These are phyloP conservation scores for Solanum etuberosum DNA, from an alignment of 257 asterid genomes.

Conservation along the genomic window DNA sequence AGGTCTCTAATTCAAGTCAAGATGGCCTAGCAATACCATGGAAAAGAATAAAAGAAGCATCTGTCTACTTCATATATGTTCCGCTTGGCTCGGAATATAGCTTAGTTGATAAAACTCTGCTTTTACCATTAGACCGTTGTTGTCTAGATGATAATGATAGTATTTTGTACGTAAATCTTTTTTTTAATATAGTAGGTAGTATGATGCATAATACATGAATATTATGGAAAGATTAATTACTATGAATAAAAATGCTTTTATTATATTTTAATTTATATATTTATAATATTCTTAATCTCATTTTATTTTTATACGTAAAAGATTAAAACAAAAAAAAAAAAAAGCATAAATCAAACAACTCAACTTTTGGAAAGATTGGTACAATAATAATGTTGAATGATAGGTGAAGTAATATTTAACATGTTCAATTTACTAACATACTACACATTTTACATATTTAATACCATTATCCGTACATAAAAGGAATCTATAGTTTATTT, in stretches of 20 bases:
- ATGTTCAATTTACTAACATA: background rate
- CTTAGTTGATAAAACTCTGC: fast-evolving
- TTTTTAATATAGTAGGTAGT: no score
- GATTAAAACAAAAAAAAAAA: no score
- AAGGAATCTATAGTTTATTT: background rate
- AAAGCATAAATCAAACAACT: background rate
- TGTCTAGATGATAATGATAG: fast-evolving
- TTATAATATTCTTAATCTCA: no score
- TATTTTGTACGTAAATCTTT: no score
- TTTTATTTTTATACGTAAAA: no score
- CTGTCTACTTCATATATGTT: no score
- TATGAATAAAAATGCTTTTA: background rate
- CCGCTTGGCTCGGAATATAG: background rate
- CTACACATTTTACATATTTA: background rate
- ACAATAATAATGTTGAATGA: no score
- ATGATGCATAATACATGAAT: background rate
- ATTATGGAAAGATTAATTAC: background rate
- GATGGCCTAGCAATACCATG: no score
- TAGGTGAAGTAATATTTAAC: background rate
- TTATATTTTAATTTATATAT: no score
- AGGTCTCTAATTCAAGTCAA: no score
- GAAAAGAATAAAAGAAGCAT: background rate
- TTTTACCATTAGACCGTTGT: no score
- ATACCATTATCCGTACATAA: background rate
- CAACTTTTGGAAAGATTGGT: background rate